Evolutionary conservation across 495 filamentous ascomycete genomes (phyloP), one percentile per base, ranked within the genome.

Genomic region (Trichocladium uniseriatum): DNA sequence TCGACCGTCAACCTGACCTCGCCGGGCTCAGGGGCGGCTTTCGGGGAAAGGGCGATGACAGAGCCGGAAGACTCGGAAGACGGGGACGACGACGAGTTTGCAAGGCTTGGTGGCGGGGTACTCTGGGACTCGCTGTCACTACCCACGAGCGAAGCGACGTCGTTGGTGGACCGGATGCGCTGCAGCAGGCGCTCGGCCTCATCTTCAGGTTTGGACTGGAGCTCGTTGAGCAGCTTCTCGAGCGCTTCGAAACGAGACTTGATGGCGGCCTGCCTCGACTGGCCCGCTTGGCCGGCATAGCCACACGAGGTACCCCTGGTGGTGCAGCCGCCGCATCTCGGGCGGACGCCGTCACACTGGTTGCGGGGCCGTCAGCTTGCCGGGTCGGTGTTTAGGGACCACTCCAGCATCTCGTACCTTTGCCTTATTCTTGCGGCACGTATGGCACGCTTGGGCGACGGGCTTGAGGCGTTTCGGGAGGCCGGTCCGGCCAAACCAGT

Each of bases 231-330:
- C 10, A 62, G 27, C 29, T 53, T 54, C 52, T 64, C 59, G n/a
- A 64, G 42, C 5, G 42, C 48, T 20, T 52, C 54, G 2, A 64
- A 36, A 1, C 59, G 54, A 6, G 57, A 32, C 43, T 55, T 52
- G 39, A 54, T 53, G 16, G 57, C 56, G 0, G 52, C 54, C 13
- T 62, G 54, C 21, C 54, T 54, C 6, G 61, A 64, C 36, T 64
- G 61, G 40, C 61, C 59, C 4, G 42, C 59, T 19, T 62, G 54
- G 29, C 59, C 59, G n/a, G 62, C 56, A 27, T 62, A 64, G 16
- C 50, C 34, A 24, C 61, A 64, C 6, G 47, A 38, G 11, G 44
- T 38, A 2, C 34, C 35, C 36, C 54, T 56, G 14, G 54, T 27
- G 10, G 36, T 41, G 40, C 61, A 64, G 9, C 41, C 51, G 10